Percentiles rank a stretch among this genome's conserved stretches.
phyloP scores from a whole-genome alignment of 179 eudicot species.

The Spinacia oleracea region DNA sequence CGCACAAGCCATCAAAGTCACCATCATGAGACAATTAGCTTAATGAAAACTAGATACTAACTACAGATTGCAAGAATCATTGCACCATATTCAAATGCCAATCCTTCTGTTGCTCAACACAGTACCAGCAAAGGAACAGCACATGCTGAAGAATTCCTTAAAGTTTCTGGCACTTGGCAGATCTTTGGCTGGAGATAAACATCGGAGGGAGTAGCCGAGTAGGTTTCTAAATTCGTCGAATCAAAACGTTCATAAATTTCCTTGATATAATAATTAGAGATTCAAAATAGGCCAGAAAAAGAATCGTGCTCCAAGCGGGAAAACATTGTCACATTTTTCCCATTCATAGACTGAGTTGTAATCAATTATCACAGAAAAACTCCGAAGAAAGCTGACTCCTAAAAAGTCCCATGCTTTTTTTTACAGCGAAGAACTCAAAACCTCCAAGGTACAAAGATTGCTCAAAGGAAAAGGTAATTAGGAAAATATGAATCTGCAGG shows the following conservation, averaged over 20 bases:
- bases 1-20: neutral
- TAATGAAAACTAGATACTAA: neutral
- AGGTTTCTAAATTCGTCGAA: neutral
- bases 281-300: too few species aligned
- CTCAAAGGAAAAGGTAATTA: neutral
- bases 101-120: neutral
- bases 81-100: slow-evolving; percentile 2
- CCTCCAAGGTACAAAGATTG: neutral
- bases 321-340: neutral
- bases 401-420: neutral
- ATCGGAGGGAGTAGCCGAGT: too few species aligned
- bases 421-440: neutral
- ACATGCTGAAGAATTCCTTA: neutral
- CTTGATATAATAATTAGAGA: neutral
- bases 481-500: neutral
- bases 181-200: neutral
- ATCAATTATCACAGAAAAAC: neutral
- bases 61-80: neutral
- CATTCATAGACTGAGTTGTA: neutral
- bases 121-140: neutral
- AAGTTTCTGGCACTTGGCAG: neutral
- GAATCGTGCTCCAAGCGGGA: neutral
- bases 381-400: neutral
- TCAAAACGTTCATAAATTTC: neutral
- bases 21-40: neutral